These are phyloP conservation scores for Ogataea ganodermae DNA, from an alignment of 805 yeast species.

Conservation along the genomic window DNA sequence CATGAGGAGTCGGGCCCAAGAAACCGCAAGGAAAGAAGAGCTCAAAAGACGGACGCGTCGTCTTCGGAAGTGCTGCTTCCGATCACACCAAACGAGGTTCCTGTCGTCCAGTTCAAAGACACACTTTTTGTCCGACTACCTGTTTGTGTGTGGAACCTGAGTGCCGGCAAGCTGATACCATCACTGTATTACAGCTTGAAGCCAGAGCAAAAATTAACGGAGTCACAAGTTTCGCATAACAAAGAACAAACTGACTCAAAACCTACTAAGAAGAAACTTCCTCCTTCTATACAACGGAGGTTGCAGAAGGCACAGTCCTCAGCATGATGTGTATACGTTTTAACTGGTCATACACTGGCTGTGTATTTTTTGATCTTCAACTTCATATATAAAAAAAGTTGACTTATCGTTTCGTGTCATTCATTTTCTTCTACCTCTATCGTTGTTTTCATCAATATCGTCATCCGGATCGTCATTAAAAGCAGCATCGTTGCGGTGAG, in stretches of 20 bases:
- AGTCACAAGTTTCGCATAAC: neutral
- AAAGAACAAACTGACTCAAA: neutral
- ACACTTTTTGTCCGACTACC: slow-evolving; percentile 47
- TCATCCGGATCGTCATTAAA: slow-evolving; percentile 1
- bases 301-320: neutral
- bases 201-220: neutral
- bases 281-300: neutral
- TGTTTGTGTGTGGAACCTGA: slow-evolving; percentile 43
- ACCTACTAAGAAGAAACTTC: neutral
- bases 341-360: neutral
- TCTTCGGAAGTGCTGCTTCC: slow-evolving; percentile 40
- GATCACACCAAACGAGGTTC: slow-evolving; percentile 50
- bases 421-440: slow-evolving; percentile 21
- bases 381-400: neutral
- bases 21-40: slow-evolving; percentile 23
- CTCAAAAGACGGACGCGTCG: slow-evolving; percentile 8
- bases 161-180: neutral
- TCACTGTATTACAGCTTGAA: neutral
- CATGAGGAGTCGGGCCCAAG: slow-evolving; percentile 12
- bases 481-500: neutral
- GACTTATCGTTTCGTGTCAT: neutral
- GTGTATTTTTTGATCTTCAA: neutral
- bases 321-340: neutral
- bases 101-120: slow-evolving; percentile 48
- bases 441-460: slow-evolving; percentile 8